A percentile compares a stretch with the other conserved stretches of the same genome.
Evolutionary conservation across 352 stramenopile species (phyloP).

Genomic region (Pythium biforme): DNA sequence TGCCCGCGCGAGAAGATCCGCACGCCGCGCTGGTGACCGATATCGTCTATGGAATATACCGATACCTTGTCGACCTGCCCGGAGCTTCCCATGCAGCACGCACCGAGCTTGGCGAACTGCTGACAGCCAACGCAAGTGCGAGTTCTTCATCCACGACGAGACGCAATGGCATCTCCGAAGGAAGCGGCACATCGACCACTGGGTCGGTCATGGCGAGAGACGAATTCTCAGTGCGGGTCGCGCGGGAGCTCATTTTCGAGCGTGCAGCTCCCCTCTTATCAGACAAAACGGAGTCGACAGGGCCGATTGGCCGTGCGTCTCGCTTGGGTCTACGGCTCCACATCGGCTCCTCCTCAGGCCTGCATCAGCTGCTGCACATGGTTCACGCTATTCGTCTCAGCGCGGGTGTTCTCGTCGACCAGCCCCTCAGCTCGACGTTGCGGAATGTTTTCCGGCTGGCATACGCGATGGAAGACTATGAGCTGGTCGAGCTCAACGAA

Average conservation of each 20-base stretch:
- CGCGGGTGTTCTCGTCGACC: constrained; percentile 11
- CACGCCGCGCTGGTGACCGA: constrained; percentile 29
- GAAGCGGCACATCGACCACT: background rate
- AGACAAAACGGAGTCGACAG: background rate
- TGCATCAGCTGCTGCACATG: constrained; percentile 17
- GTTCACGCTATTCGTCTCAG: constrained; percentile 12
- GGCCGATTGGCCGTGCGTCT: background rate
- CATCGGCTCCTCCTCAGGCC: constrained; percentile 11
- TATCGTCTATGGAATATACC: constrained; percentile 45
- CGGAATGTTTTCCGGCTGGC: background rate
- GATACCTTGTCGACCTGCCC: background rate
- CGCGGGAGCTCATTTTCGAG: constrained; percentile 15
- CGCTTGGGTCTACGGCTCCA: constrained; percentile 12
- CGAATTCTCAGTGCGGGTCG: constrained; percentile 11
- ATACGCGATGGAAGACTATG: constrained; percentile 2
- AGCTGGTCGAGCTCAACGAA: constrained; percentile 16
- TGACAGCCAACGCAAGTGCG: constrained; percentile 30
- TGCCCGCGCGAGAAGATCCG: constrained; percentile 35
- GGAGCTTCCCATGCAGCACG: background rate
- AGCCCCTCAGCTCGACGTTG: background rate
- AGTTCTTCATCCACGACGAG: constrained; percentile 11
- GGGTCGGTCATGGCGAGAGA: constrained; percentile 13
- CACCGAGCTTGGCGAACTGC: constrained; percentile 22
- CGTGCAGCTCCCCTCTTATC: background rate
- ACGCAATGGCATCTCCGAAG: constrained; percentile 7